Evolutionary conservation across 257 asterid species (phyloP).

Genomic region (Salvia miltiorrhiza): DNA sequence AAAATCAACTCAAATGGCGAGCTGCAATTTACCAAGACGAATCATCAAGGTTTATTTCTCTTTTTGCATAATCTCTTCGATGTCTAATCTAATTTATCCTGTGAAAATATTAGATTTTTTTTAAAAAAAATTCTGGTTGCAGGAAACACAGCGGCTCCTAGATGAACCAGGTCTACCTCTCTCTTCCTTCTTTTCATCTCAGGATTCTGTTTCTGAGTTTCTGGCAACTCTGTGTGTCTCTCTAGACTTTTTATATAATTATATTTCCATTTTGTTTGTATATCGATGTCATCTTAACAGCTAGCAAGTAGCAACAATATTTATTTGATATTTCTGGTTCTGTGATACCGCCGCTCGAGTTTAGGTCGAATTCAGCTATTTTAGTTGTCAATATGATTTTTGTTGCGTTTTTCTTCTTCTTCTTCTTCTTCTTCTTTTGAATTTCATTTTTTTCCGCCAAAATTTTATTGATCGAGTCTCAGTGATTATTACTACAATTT

Average conservation of each 20-base stretch:
- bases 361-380: background rate
- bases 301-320: no score
- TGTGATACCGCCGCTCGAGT: background rate
- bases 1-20: constrained; percentile 5
- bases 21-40: constrained; percentile 16
- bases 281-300: no score
- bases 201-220: background rate
- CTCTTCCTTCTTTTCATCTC: background rate
- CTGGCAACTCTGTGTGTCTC: background rate
- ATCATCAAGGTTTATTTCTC: constrained; percentile 10
- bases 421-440: no score
- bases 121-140: background rate
- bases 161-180: constrained; percentile 17
- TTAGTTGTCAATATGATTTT: background rate
- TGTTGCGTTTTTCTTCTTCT: background rate
- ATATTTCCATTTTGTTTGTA: no score
- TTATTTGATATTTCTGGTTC: background rate
- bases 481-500: background rate
- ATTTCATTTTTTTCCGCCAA: background rate
- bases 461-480: background rate
- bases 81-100: background rate
- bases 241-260: no score
- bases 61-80: background rate
- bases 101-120: background rate
- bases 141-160: constrained; percentile 23